Evolutionary conservation across 2,329 filamentous ascomycete genomes (phyloP).

Genomic region (Fusarium haematococcum): DNA sequence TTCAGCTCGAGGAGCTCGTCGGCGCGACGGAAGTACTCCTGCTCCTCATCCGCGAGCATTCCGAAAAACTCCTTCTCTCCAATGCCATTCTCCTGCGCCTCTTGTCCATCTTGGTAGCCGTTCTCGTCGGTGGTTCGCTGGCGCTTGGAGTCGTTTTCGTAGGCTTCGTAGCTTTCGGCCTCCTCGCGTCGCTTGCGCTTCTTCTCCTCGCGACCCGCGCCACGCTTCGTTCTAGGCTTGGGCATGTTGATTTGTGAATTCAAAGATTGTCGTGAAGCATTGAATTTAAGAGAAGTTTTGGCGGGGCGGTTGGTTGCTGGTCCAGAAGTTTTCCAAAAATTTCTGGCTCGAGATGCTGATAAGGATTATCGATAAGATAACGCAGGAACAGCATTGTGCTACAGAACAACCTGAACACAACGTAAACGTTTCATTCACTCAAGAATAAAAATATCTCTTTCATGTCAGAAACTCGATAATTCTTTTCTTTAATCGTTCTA

Average conservation of each 20-base stretch:
- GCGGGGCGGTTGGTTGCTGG: slow-evolving; percentile 24
- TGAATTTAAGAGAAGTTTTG: slow-evolving; percentile 17
- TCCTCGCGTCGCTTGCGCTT: slow-evolving; percentile 55
- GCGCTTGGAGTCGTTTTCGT: slow-evolving; percentile 41
- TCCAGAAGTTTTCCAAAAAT: slow-evolving; percentile 35
- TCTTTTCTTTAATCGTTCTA: not conserved
- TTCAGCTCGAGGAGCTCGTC: slow-evolving; percentile 92
- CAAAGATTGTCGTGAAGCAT: slow-evolving; percentile 5
- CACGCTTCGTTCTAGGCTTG: slow-evolving; percentile 58
- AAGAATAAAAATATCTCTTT: not conserved
- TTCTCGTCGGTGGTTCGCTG: slow-evolving; percentile 41
- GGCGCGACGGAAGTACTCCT: slow-evolving; percentile 93
- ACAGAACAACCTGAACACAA: not conserved
- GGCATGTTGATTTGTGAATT: slow-evolving; percentile 50
- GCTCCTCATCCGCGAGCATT: slow-evolving; percentile 90
- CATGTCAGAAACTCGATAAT: not conserved
- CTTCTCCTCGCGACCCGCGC: slow-evolving; percentile 53
- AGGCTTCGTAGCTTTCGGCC: slow-evolving; percentile 28
- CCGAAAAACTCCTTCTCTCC: slow-evolving; percentile 86
- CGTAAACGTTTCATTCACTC: no score
- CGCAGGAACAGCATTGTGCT: not conserved
- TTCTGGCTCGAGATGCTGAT: not conserved
- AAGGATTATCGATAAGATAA: slow-evolving; percentile 36
- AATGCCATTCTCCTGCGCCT: slow-evolving; percentile 41
- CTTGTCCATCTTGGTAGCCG: slow-evolving; percentile 40